These are phyloP conservation scores for Xylaria digitata DNA, from an alignment of 2,329 filamentous ascomycete species.

Conservation along the genomic window DNA sequence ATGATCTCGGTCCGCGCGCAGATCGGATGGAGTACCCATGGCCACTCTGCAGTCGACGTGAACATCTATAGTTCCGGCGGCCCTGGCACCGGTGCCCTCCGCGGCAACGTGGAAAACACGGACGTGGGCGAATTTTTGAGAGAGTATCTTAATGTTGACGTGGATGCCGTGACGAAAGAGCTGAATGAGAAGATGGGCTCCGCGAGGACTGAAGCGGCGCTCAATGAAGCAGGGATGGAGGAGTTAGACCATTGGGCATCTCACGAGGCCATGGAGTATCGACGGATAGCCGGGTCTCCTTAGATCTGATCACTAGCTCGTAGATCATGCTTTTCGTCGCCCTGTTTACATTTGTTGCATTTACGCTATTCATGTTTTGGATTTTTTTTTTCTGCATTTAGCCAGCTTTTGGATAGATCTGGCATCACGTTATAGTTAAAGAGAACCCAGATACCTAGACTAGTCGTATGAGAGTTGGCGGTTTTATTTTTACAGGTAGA, in stretches of 20 bases:
- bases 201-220: slow-evolving; percentile 31
- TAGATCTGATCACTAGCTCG: neutral
- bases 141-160: slow-evolving; percentile 82
- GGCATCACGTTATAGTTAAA: neutral
- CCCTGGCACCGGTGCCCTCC: slow-evolving; percentile 70
- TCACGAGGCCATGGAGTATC: slow-evolving; percentile 43
- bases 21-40: slow-evolving; percentile 93
- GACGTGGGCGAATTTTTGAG: slow-evolving; percentile 87
- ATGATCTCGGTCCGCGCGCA: slow-evolving; percentile 90
- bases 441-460: no score
- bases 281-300: slow-evolving; percentile 3
- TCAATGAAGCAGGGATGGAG: slow-evolving; percentile 6
- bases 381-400: neutral
- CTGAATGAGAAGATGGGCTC: slow-evolving; percentile 67
- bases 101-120: slow-evolving; percentile 94
- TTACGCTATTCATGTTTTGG: neutral
- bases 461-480: no score
- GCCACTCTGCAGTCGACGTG: slow-evolving; percentile 92
- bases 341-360: neutral
- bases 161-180: slow-evolving; percentile 80
- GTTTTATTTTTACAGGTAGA: no score
- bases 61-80: slow-evolving; percentile 91
- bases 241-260: slow-evolving; percentile 45
- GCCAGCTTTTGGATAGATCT: neutral
- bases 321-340: neutral